A percentile compares a stretch with the other conserved stretches of the same genome.
Conservation (phyloP, 768 basidiomycete species). For the Termitomyces sp. region DNA sequence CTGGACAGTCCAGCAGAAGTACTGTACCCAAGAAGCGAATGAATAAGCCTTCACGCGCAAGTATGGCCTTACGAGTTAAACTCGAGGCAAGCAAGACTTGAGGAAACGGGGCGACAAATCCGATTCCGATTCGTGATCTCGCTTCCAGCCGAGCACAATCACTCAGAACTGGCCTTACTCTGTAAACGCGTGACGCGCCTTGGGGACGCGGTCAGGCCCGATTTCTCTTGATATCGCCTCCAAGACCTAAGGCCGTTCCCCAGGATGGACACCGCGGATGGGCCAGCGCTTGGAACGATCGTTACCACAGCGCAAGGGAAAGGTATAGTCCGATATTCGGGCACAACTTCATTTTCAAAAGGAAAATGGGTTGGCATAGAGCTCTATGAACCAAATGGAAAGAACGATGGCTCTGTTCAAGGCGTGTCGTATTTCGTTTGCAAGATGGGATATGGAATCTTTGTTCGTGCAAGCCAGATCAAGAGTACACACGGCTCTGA, state of each 20-base stretch:
- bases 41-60: not conserved
- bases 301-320: slow-evolving; percentile 78
- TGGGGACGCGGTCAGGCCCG: slow-evolving; percentile 2
- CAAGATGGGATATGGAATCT: slow-evolving; percentile 74
- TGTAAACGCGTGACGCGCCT: slow-evolving; percentile 2
- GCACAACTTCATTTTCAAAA: slow-evolving; percentile 73
- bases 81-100: not conserved
- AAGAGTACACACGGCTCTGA: slow-evolving; percentile 52
- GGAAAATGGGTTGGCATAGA: slow-evolving; percentile 98
- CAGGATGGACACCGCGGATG: slow-evolving; percentile 14
- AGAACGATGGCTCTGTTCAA: slow-evolving; percentile 91
- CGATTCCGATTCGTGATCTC: slow-evolving; percentile 6
- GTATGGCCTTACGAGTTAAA: not conserved
- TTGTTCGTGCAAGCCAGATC: slow-evolving; percentile 84
- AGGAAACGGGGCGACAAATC: slow-evolving; percentile 9
- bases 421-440: slow-evolving; percentile 82
- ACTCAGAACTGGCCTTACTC: not conserved
- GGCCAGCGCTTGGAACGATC: slow-evolving; percentile 55
- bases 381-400: slow-evolving; percentile 76
- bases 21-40: not conserved
- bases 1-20: not conserved
- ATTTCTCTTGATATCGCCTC: not conserved
- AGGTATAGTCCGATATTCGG: slow-evolving; percentile 84
- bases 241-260: not conserved
- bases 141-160: slow-evolving; percentile 5